Conservation (phyloP, 2,329 filamentous ascomycete species). For the Aspergillus pseudonomiae region DNA sequence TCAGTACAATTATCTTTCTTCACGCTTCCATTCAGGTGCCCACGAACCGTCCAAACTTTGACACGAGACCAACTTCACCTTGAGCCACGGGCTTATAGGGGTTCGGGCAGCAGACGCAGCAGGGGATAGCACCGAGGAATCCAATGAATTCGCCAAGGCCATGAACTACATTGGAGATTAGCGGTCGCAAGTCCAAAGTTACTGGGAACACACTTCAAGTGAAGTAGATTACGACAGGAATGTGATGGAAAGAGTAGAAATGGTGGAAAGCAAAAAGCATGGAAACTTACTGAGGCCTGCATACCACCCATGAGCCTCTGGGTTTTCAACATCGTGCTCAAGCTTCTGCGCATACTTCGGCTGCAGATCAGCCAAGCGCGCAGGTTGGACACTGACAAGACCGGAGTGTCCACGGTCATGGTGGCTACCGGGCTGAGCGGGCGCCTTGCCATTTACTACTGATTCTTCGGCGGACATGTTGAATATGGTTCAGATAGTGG, state of each 20-base stretch:
- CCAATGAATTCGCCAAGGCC: slow-evolving; percentile 74
- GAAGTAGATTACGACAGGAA: not conserved
- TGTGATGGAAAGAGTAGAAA: not conserved
- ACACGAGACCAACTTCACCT: slow-evolving; percentile 92
- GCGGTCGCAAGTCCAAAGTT: not conserved
- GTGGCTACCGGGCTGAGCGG: slow-evolving; percentile 22
- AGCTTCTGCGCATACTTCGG: slow-evolving; percentile 73
- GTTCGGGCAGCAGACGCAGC: slow-evolving; percentile 90
- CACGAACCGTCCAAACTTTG: slow-evolving; percentile 75
- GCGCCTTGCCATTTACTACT: slow-evolving; percentile 39
- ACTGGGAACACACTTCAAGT: not conserved
- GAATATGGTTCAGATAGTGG: not conserved
- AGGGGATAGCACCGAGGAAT: slow-evolving; percentile 81
- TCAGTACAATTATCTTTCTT: slow-evolving; percentile 6
- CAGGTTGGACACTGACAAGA: slow-evolving; percentile 75
- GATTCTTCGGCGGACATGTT: slow-evolving; percentile 33
- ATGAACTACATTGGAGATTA: slow-evolving; percentile 59
- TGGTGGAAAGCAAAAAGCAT: not conserved
- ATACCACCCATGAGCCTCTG: slow-evolving; percentile 82
- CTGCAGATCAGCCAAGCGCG: slow-evolving; percentile 81
- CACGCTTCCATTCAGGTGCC: not conserved
- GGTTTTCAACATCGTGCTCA: slow-evolving; percentile 63
- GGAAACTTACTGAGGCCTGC: slow-evolving; percentile 74
- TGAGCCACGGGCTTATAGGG: slow-evolving; percentile 91
- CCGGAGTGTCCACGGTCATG: slow-evolving; percentile 50